Evolutionary conservation across 352 stramenopile genomes (phyloP).

Genomic region (Globisporangium barbulae): DNA sequence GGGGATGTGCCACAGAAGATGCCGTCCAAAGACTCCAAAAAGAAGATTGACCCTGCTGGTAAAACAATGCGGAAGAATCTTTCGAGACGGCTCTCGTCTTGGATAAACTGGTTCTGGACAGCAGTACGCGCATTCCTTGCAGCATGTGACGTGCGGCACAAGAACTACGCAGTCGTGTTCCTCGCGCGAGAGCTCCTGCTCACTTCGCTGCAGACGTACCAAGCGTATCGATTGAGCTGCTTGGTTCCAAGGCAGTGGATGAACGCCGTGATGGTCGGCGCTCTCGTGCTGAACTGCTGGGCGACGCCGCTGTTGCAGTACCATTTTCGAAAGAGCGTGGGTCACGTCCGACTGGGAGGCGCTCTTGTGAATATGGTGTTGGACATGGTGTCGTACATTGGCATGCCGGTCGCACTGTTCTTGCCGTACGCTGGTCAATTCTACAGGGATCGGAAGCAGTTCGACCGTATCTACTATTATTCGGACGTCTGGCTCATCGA

Average conservation of each 20-base stretch:
- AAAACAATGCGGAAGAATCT: background rate
- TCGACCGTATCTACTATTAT: slow-evolving; percentile 17
- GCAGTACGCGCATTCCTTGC: background rate
- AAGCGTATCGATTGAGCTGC: slow-evolving; percentile 19
- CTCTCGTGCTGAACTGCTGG: slow-evolving; percentile 26
- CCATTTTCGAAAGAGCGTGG: background rate
- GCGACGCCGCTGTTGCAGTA: slow-evolving; percentile 19
- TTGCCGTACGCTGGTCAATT: slow-evolving; percentile 22
- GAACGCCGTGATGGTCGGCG: slow-evolving; percentile 17
- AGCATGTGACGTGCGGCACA: background rate
- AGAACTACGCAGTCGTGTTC: background rate
- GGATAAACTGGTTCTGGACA: background rate
- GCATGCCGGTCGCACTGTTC: slow-evolving; percentile 20
- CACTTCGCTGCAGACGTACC: slow-evolving; percentile 4
- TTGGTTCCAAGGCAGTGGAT: slow-evolving; percentile 21
- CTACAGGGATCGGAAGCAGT: slow-evolving; percentile 12
- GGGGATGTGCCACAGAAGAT: background rate
- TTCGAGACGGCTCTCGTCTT: background rate
- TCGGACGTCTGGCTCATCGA: slow-evolving; percentile 26
- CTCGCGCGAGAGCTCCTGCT: slow-evolving; percentile 2
- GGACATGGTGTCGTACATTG: slow-evolving; percentile 20
- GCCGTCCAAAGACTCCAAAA: background rate
- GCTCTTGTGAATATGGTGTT: background rate
- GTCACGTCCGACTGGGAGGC: background rate
- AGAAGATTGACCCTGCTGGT: background rate